phyloP scores from a whole-genome alignment of 129 eudicot genomes.

The Calendula officinalis region DNA sequence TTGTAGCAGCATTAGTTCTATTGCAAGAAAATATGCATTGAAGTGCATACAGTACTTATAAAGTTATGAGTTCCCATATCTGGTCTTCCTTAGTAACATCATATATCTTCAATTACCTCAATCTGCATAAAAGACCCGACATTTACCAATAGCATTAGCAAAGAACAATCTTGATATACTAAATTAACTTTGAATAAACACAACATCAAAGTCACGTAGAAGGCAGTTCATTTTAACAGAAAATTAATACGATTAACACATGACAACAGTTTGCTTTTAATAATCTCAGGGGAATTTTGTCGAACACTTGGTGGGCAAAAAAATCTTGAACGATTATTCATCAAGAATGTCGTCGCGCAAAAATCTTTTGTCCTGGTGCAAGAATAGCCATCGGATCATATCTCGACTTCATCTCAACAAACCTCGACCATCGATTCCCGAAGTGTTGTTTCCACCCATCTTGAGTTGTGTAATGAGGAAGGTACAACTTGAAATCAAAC shows the following conservation, averaged over 20 bases:
- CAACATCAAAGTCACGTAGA: no score
- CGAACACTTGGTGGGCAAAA: no score
- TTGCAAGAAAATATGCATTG: no score
- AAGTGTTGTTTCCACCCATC: constrained; percentile 66
- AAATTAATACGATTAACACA: no score
- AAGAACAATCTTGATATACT: constrained; percentile 74
- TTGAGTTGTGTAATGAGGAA: constrained; percentile 44
- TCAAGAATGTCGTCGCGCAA: constrained; percentile 37
- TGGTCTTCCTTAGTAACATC: constrained; percentile 94
- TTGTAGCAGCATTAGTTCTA: constrained; percentile 69
- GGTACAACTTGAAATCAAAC: constrained; percentile 53
- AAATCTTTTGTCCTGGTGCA: constrained; percentile 74
- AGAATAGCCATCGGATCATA: constrained; percentile 72
- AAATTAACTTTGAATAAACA: constrained; percentile 89
- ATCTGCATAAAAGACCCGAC: no score
- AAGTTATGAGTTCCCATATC: no score
- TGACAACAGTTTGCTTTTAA: no score
- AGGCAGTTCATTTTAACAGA: no score
- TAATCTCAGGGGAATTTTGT: no score
- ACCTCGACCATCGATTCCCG: constrained; percentile 60
- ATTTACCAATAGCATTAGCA: no score
- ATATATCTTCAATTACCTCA: no score
- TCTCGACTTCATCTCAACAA: constrained; percentile 45
- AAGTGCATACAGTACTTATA: no score
- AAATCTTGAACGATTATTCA: constrained; percentile 39